Conservation (phyloP, 164 flowering plant genomes). For the Stephania cephalantha region DNA sequence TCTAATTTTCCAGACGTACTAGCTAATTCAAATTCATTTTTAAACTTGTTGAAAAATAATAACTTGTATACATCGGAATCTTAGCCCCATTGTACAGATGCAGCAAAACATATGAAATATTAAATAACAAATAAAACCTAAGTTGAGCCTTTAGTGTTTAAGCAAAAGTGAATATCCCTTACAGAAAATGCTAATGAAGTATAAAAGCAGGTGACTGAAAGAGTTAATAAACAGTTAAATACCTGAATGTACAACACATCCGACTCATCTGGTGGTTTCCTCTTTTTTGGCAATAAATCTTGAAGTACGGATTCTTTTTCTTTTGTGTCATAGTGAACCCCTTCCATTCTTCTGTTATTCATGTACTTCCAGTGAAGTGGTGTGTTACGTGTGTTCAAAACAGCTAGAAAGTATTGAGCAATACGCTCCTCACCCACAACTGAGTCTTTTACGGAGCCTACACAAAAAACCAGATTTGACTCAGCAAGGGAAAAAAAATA, state of each 20-base stretch:
- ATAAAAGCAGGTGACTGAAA: not conserved
- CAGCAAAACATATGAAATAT: not conserved
- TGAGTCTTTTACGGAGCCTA: conserved; percentile 90
- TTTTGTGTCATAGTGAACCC: conserved; percentile 19
- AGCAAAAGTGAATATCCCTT: not conserved
- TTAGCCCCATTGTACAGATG: not conserved
- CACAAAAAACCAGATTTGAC: conserved; percentile 5
- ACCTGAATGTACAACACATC: conserved; percentile 60
- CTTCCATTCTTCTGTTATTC: conserved; percentile 36
- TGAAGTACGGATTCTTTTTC: conserved; percentile 36
- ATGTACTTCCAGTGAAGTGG: conserved; percentile 83
- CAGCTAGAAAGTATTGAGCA: conserved; percentile 75
- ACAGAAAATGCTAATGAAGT: not conserved
- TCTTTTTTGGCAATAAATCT: conserved; percentile 44
- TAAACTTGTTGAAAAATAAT: too few relatives aligned
- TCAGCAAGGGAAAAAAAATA: not conserved
- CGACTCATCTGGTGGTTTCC: conserved; percentile 34
- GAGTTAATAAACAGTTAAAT: conserved; percentile 2
- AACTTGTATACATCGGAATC: too few relatives aligned
- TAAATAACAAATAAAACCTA: not conserved
- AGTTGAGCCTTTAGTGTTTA: not conserved
- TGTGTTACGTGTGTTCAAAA: conserved; percentile 67
- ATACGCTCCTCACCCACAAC: conserved; percentile 97
- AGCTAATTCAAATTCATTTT: too few relatives aligned
- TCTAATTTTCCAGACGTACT: too few relatives aligned